Evolutionary conservation across 441 rosid genomes (phyloP).

Genomic region (Adansonia madagascariensis): DNA sequence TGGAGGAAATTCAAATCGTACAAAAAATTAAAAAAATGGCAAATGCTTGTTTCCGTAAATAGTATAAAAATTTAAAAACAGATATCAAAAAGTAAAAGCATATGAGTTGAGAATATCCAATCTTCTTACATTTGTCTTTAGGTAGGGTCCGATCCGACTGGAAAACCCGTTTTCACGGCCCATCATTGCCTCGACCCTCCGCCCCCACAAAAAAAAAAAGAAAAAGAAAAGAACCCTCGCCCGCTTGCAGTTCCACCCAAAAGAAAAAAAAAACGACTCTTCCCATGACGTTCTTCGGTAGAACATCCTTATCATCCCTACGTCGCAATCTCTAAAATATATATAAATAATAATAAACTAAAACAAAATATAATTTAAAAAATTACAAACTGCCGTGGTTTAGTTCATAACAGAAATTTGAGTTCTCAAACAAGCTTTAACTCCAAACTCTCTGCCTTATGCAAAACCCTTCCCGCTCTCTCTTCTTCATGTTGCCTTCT

Average conservation of each 20-base stretch:
- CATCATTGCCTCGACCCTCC: no score
- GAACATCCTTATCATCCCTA: slow-evolving; percentile 37
- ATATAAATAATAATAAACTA: slow-evolving; percentile 23
- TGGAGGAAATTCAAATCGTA: no score
- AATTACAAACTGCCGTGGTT: slow-evolving; percentile 20
- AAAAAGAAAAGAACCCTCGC: not conserved
- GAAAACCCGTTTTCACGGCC: not conserved
- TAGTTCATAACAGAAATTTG: slow-evolving; percentile 1
- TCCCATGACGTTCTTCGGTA: slow-evolving; percentile 10
- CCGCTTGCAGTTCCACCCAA: not conserved
- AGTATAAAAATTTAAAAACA: not conserved
- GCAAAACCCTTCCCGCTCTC: slow-evolving; percentile 42
- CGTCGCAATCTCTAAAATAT: slow-evolving; percentile 22
- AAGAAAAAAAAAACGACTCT: not conserved
- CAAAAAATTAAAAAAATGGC: no score
- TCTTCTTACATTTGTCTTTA: not conserved
- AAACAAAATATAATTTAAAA: slow-evolving; percentile 23
- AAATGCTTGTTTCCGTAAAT: no score
- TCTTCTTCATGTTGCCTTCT: slow-evolving; percentile 41
- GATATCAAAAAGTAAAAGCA: not conserved
- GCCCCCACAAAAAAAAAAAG: not conserved
- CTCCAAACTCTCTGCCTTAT: slow-evolving; percentile 30
- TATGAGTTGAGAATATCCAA: not conserved
- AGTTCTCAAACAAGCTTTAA: slow-evolving; percentile 35
- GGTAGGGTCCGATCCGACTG: not conserved